Conservation (phyloP, 352 stramenopile genomes). For the Bremia lactucae region DNA sequence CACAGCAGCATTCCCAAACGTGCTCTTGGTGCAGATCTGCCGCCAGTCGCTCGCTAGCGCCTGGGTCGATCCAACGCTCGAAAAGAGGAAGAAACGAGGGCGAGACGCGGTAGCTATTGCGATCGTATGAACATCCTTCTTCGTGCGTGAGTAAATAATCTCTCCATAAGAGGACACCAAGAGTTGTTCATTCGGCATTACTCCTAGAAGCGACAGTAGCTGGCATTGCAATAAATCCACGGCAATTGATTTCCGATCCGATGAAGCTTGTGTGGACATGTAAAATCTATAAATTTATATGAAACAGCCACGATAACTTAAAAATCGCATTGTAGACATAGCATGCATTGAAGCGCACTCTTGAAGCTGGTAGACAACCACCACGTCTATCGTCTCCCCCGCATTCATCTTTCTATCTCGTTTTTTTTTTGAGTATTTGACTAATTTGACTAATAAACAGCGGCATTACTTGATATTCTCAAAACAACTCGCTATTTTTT, state of each 20-base stretch:
- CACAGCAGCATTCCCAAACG: constrained; percentile 35
- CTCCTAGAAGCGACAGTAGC: constrained; percentile 50
- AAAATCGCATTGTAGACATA: constrained; percentile 1
- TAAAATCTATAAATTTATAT: constrained; percentile 23
- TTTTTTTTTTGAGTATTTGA: background rate
- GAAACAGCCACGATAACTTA: background rate
- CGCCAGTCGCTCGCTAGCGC: constrained; percentile 34
- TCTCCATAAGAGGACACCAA: constrained; percentile 36
- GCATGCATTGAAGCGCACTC: constrained; percentile 28
- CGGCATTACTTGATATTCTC: no score
- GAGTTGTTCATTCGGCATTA: constrained; percentile 46
- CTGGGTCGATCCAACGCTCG: constrained; percentile 1
- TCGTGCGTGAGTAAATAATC: constrained; percentile 22
- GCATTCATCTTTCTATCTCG: constrained; percentile 6
- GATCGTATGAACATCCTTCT: constrained; percentile 11
- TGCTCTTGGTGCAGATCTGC: constrained; percentile 50
- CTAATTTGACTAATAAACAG: background rate
- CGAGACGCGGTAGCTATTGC: constrained; percentile 2
- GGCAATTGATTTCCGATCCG: constrained; percentile 17
- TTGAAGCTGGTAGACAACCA: constrained; percentile 40
- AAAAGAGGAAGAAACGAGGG: constrained; percentile 35
- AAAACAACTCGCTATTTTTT: no score
- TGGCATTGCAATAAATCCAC: constrained; percentile 61
- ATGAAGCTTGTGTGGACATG: constrained; percentile 19
- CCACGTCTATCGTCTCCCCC: constrained; percentile 21